These are phyloP conservation scores for Scutellaria minor DNA, from an alignment of 257 asterid species.

Conservation along the genomic window DNA sequence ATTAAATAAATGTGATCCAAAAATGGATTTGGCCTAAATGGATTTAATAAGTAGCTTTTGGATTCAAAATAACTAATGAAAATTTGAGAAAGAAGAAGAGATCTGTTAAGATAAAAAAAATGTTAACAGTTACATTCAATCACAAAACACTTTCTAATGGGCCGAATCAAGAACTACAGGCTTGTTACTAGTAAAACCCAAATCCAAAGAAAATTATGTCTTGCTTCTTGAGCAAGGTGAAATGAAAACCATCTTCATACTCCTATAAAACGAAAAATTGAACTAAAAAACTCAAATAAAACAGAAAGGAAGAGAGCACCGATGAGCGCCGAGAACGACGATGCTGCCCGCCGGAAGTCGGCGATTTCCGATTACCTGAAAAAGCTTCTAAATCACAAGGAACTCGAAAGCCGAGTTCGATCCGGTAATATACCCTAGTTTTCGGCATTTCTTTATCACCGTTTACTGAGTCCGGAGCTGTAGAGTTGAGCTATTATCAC, in stretches of 20 bases:
- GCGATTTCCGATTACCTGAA: constrained; percentile 64
- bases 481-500: background rate
- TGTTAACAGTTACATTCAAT: too few relatives aligned
- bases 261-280: background rate
- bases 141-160: background rate
- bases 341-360: constrained; percentile 57
- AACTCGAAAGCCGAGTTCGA: constrained; percentile 64
- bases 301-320: background rate
- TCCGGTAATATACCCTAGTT: constrained; percentile 50
- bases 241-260: background rate
- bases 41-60: too few relatives aligned
- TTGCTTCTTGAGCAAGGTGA: constrained; percentile 33
- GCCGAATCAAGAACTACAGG: background rate
- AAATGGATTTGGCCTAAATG: too few relatives aligned
- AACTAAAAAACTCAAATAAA: background rate
- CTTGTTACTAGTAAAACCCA: constrained; percentile 20
- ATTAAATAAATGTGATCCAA: too few relatives aligned
- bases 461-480: constrained; percentile 2
- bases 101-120: too few relatives aligned
- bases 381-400: constrained; percentile 65
- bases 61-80: too few relatives aligned
- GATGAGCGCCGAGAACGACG: constrained; percentile 60
- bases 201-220: constrained; percentile 26
- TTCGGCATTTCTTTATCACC: background rate
- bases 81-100: too few relatives aligned